A percentile compares a stretch with the other conserved stretches of the same genome.
These are phyloP conservation scores for Cerioporus squamosus DNA, from an alignment of 1,284 basidiomycete species.

Conservation along the genomic window DNA sequence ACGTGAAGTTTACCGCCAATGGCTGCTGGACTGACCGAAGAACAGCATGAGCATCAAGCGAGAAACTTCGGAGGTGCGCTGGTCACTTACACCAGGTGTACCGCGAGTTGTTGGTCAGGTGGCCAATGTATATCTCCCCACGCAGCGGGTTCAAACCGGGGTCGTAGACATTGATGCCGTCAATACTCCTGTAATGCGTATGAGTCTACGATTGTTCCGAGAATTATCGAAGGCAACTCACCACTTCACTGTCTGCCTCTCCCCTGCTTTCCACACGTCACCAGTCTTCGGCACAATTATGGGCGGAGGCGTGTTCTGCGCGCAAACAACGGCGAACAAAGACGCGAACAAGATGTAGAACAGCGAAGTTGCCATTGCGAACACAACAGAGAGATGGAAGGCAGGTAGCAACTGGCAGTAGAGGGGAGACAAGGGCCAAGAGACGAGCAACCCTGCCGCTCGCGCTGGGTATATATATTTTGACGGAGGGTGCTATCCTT, in stretches of 20 bases:
- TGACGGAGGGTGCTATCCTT: too few species aligned
- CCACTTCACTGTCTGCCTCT: background rate
- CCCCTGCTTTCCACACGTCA: slow-evolving; percentile 1
- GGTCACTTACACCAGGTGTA: background rate
- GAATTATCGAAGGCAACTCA: background rate
- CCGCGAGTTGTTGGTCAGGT: background rate
- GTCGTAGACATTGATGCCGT: slow-evolving; percentile 1
- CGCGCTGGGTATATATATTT: too few species aligned
- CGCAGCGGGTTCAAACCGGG: background rate
- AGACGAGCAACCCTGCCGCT: too few species aligned
- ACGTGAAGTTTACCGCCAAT: background rate
- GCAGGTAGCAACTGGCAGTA: background rate
- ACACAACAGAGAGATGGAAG: background rate
- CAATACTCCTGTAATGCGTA: background rate
- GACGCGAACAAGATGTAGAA: background rate
- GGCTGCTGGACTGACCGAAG: background rate
- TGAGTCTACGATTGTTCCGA: too few species aligned
- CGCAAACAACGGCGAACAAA: background rate
- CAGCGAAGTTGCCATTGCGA: background rate
- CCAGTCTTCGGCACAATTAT: slow-evolving; percentile 1
- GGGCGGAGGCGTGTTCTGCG: background rate
- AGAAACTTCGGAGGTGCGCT: too few species aligned
- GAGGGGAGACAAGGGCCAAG: background rate
- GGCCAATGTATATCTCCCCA: background rate
- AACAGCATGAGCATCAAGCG: background rate